phyloP scores from a whole-genome alignment of 192 early-diverging fungal genomes.

The Thoreauomyces humboldtii region DNA sequence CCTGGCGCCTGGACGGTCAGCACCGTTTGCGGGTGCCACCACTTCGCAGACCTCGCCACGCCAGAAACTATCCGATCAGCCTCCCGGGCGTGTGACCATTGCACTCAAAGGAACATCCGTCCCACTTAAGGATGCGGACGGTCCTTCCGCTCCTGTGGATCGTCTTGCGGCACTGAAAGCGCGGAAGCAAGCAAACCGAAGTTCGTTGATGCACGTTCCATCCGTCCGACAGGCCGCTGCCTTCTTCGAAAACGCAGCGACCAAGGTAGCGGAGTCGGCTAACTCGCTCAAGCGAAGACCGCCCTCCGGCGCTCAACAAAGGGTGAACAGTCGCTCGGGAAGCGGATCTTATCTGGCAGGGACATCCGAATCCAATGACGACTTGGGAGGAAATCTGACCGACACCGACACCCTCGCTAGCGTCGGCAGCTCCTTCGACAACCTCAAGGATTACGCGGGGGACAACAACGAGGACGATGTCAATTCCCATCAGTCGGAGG shows the following conservation, averaged over 20 bases:
- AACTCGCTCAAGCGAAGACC: conserved; percentile 10
- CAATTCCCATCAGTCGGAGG: not conserved
- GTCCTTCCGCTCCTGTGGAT: not conserved
- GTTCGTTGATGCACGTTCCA: conserved; percentile 12
- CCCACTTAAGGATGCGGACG: not conserved
- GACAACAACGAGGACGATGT: not conserved
- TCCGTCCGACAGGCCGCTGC: conserved; percentile 16
- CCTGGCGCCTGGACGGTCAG: too few relatives aligned
- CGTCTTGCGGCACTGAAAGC: not conserved
- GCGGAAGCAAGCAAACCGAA: conserved; percentile 20
- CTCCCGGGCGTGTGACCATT: not conserved
- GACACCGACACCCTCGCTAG: not conserved
- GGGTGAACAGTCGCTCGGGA: not conserved
- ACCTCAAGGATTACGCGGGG: not conserved
- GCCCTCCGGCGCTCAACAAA: not conserved
- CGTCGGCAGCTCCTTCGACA: not conserved
- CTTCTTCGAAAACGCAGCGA: conserved; percentile 20
- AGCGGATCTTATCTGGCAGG: not conserved
- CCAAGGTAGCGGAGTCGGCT: conserved; percentile 18
- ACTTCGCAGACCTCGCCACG: too few relatives aligned
- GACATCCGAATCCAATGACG: not conserved
- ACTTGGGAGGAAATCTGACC: not conserved
- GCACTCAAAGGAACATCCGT: not conserved
- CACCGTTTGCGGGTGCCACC: not conserved
- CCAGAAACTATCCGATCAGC: too few relatives aligned